These are phyloP conservation scores for Cercospora janseana DNA, from an alignment of 2,329 filamentous ascomycete species.

Conservation along the genomic window DNA sequence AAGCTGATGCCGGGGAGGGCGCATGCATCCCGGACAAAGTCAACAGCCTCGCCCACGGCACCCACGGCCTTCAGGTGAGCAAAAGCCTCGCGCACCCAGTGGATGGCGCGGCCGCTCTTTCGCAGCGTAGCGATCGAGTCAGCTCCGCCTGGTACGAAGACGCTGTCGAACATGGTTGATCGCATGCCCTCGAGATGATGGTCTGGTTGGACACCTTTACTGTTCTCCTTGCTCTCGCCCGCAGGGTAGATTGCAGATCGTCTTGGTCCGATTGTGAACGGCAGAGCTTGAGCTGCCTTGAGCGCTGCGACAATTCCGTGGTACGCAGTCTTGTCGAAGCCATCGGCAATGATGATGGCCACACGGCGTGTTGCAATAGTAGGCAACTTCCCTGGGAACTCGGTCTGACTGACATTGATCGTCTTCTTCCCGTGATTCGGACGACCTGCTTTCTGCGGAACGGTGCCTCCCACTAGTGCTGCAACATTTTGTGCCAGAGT, in stretches of 20 bases:
- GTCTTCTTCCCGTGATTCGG: slow-evolving; percentile 66
- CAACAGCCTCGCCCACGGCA: slow-evolving; percentile 69
- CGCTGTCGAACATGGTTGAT: slow-evolving; percentile 75
- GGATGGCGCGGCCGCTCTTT: slow-evolving; percentile 68
- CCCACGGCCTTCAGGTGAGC: slow-evolving; percentile 78
- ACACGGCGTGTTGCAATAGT: slow-evolving; percentile 70
- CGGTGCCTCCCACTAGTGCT: slow-evolving; percentile 64
- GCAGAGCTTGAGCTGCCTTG: slow-evolving; percentile 61
- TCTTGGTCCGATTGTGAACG: slow-evolving; percentile 69
- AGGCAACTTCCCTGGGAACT: slow-evolving; percentile 61
- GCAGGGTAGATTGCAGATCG: slow-evolving; percentile 65
- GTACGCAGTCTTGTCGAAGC: slow-evolving; percentile 67
- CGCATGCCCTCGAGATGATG: slow-evolving; percentile 79
- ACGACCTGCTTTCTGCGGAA: slow-evolving; percentile 53
- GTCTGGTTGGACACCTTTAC: slow-evolving; percentile 62
- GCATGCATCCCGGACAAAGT: slow-evolving; percentile 56
- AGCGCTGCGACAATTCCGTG: slow-evolving; percentile 63
- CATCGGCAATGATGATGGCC: slow-evolving; percentile 74
- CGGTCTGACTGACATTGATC: slow-evolving; percentile 67
- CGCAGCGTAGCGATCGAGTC: slow-evolving; percentile 61
- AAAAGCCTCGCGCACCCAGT: slow-evolving; percentile 78
- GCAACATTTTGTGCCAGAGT: slow-evolving; percentile 67
- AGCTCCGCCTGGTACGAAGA: slow-evolving; percentile 72
- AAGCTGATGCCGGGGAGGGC: slow-evolving; percentile 51
- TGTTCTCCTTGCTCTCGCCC: slow-evolving; percentile 53